Conservation (phyloP, 257 asterid genomes). For the Solanum piurae region DNA sequence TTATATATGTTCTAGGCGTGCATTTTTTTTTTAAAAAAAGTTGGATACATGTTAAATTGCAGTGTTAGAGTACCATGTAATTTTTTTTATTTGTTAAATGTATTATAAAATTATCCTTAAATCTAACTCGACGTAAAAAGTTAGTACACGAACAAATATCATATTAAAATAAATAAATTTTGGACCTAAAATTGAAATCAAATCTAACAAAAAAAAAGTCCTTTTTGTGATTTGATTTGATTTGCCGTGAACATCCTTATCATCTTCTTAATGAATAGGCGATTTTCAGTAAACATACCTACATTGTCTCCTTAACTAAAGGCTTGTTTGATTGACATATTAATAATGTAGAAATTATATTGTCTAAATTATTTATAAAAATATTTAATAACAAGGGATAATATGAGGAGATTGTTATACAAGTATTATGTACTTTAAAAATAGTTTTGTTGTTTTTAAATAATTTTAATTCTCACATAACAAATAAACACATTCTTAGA, state of each 20-base stretch:
- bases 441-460: not conserved
- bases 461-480: too few species aligned
- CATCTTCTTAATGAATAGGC: rapidly evolving
- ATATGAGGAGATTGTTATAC: not conserved
- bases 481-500: not conserved
- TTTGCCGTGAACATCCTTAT: rapidly evolving
- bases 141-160: too few species aligned
- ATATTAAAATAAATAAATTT: too few species aligned
- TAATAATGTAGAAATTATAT: not conserved
- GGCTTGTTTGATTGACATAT: not conserved
- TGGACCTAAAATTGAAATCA: too few species aligned
- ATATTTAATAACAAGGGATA: not conserved
- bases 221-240: not conserved
- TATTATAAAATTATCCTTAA: too few species aligned
- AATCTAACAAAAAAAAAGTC: too few species aligned
- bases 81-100: too few species aligned
- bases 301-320: not conserved
- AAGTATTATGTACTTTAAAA: not conserved
- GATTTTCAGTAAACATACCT: rapidly evolving
- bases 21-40: too few species aligned
- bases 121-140: too few species aligned
- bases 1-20: too few species aligned
- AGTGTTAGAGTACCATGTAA: not conserved
- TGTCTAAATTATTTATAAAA: not conserved
- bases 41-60: not conserved